Evolutionary conservation across 805 yeast species (phyloP).

Genomic region (Wickerhamiella siamensis): DNA sequence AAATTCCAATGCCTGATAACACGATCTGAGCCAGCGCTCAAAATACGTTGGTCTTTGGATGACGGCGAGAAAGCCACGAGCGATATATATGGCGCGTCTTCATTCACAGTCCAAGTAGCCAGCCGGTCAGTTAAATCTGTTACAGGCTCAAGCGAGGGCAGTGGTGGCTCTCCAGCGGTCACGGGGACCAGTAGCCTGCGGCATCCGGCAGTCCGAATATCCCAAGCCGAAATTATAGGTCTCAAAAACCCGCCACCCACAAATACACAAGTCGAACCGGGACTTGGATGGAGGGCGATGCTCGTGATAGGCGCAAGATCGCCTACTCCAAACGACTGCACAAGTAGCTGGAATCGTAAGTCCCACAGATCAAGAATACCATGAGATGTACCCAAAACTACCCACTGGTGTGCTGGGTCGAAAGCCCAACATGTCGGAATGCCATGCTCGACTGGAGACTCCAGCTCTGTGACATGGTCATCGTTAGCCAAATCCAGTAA

Average conservation of each 20-base stretch:
- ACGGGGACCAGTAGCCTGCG: slow-evolving; percentile 25
- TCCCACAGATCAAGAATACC: slow-evolving; percentile 79
- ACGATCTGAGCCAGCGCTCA: slow-evolving; percentile 24
- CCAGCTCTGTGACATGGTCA: slow-evolving; percentile 30
- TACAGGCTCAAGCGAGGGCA: slow-evolving; percentile 18
- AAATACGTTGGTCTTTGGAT: slow-evolving; percentile 13
- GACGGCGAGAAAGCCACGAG: slow-evolving; percentile 7
- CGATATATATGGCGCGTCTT: slow-evolving; percentile 4
- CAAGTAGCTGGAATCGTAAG: slow-evolving; percentile 43
- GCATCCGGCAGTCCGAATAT: slow-evolving; percentile 50
- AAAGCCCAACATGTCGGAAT: slow-evolving; percentile 44
- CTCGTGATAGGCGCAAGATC: slow-evolving; percentile 36
- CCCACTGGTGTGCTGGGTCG: slow-evolving; percentile 43
- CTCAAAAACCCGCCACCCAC: slow-evolving; percentile 54
- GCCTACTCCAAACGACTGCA: slow-evolving; percentile 50
- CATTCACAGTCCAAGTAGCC: slow-evolving; percentile 15
- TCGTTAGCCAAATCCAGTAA: slow-evolving; percentile 44
- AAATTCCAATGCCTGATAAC: slow-evolving; percentile 27
- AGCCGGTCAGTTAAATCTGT: slow-evolving; percentile 11
- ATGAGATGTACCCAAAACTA: slow-evolving; percentile 56
- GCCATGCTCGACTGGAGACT: slow-evolving; percentile 53
- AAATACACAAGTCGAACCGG: slow-evolving; percentile 31
- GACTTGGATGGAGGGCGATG: slow-evolving; percentile 33
- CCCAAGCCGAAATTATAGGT: slow-evolving; percentile 59
- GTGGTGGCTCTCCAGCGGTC: slow-evolving; percentile 10